Percentiles rank a stretch among this genome's conserved stretches.
phyloP scores from a whole-genome alignment of 192 early-diverging fungal genomes.

The Phlyctochytrium arcticum region DNA sequence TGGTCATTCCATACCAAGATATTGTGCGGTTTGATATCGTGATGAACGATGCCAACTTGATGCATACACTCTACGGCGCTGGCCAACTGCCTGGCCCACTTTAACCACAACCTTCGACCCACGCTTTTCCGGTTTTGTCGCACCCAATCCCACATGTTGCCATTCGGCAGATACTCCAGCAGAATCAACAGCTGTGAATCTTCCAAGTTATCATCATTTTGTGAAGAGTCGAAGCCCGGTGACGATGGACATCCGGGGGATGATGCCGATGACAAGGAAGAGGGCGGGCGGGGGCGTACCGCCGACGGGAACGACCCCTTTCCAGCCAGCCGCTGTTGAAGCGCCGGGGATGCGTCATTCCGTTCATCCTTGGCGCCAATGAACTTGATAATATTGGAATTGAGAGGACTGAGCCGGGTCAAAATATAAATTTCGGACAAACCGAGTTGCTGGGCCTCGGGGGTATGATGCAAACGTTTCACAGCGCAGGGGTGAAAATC shows the following conservation, averaged over 20 bases:
- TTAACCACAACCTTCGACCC: constrained; percentile 41
- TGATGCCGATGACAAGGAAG: too few relatives aligned
- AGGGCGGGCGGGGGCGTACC: not conserved
- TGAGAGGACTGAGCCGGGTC: constrained; percentile 16
- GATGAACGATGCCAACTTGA: constrained; percentile 48
- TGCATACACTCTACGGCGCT: constrained; percentile 47
- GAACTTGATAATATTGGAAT: constrained; percentile 42
- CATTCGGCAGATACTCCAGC: constrained; percentile 39
- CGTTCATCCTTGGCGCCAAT: constrained; percentile 45
- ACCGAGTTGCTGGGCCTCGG: constrained; percentile 35
- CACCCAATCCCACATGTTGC: constrained; percentile 52
- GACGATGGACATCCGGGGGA: too few relatives aligned
- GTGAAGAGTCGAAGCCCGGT: too few relatives aligned
- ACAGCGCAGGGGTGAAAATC: constrained; percentile 43
- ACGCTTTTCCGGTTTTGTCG: constrained; percentile 26
- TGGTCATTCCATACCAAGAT: constrained; percentile 37
- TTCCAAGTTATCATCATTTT: constrained; percentile 11
- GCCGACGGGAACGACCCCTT: not conserved
- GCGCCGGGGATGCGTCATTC: constrained; percentile 17
- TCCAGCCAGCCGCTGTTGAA: not conserved
- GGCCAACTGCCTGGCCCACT: constrained; percentile 48
- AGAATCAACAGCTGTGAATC: constrained; percentile 47
- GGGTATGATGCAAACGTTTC: constrained; percentile 44
- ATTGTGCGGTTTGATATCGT: constrained; percentile 60
- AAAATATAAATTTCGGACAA: constrained; percentile 37